Evolutionary conservation across 805 yeast genomes (phyloP).

Genomic region (Saccharomycopsis microspora): DNA sequence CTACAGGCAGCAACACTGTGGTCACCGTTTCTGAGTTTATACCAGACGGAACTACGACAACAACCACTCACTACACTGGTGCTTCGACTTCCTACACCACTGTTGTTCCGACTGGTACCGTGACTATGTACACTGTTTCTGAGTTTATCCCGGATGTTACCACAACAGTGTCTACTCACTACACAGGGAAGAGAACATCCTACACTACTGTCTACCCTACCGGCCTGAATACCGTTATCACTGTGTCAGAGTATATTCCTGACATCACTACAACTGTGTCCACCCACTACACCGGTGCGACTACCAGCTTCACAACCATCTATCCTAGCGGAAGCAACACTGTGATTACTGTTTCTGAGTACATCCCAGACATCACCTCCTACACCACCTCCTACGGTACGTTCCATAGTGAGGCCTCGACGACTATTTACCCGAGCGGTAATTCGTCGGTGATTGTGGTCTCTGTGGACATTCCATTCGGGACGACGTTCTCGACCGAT

Average conservation of each 20-base stretch:
- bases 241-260: constrained; percentile 5
- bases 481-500: constrained; percentile 1
- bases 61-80: constrained; percentile 1
- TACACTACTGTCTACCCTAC: constrained; percentile 4
- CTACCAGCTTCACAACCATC: constrained; percentile 1
- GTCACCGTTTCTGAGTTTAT: constrained; percentile 1
- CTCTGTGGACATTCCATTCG: constrained; percentile 3
- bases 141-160: constrained; percentile 5
- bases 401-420: neutral
- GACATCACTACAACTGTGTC: constrained; percentile 3
- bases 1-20: neutral
- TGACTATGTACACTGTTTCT: constrained; percentile 1
- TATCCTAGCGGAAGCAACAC: constrained; percentile 2
- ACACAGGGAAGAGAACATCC: constrained; percentile 1
- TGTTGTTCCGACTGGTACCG: constrained; percentile 8
- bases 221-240: constrained; percentile 3
- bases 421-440: neutral
- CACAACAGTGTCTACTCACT: constrained; percentile 1
- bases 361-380: constrained; percentile 2
- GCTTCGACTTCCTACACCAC: neutral
- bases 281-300: constrained; percentile 2
- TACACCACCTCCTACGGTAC: constrained; percentile 1
- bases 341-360: constrained; percentile 2
- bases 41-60: neutral
- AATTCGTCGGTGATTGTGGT: neutral